Percentiles rank a stretch among this genome's conserved stretches.
Conservation (phyloP, 495 filamentous ascomycete species). For the Aspergillus funiculosus region DNA sequence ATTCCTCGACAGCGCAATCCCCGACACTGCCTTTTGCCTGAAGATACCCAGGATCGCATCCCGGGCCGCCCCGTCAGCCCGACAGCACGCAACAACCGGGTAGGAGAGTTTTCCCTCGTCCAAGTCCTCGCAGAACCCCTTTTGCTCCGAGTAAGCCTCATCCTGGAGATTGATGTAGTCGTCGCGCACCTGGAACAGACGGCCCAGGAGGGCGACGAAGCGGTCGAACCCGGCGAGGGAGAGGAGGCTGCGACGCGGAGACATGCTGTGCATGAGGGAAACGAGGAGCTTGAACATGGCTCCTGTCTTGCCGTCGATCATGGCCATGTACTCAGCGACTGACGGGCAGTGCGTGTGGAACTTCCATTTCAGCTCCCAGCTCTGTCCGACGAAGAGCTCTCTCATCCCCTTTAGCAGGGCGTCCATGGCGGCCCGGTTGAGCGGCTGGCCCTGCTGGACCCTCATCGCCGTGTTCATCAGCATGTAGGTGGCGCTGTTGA, state of each 20-base stretch:
- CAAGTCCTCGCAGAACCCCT: constrained; percentile 46
- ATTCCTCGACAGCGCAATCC: no score
- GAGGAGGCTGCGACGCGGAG: no score
- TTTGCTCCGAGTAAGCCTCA: constrained; percentile 22
- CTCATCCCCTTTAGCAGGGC: constrained; percentile 11
- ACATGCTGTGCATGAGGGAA: constrained; percentile 16
- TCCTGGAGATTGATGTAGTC: constrained; percentile 34
- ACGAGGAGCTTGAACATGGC: constrained; percentile 26
- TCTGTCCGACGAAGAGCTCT: constrained; percentile 25
- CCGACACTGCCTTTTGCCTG: no score
- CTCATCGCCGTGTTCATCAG: constrained; percentile 31
- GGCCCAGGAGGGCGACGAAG: constrained; percentile 18
- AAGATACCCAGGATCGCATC: background rate
- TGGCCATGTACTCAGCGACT: constrained; percentile 23
- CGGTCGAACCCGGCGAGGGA: background rate
- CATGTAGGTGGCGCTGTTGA: constrained; percentile 46
- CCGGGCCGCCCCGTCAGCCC: background rate
- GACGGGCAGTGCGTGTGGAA: constrained; percentile 19
- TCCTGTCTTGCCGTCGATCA: constrained; percentile 32
- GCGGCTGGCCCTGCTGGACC: background rate
- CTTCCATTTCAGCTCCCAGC: constrained; percentile 28
- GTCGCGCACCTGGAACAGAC: constrained; percentile 35
- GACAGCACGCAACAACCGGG: constrained; percentile 22
- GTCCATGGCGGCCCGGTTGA: background rate
- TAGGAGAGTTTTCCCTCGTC: constrained; percentile 35